These are phyloP conservation scores for Eucalyptus marginata DNA, from an alignment of 345 rosid species.

Conservation along the genomic window DNA sequence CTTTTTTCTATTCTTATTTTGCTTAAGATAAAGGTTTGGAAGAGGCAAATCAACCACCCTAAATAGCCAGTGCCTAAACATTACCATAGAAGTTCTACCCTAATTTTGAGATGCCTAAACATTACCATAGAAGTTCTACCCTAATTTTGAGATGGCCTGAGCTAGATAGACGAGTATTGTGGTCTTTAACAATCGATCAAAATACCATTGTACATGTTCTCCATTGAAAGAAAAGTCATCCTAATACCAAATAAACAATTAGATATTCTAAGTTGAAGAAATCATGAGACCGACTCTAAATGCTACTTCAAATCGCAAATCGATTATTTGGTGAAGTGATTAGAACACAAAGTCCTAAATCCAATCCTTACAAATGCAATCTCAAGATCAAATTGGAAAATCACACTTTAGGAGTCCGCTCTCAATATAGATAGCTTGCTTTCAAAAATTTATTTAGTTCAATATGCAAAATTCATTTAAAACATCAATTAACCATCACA, in stretches of 20 bases:
- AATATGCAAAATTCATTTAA: background rate
- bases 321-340: background rate
- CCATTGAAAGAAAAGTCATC: background rate
- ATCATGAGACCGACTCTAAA: background rate
- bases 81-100: background rate
- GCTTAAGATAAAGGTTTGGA: background rate
- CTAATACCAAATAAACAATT: background rate
- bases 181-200: background rate
- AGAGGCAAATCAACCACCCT: background rate
- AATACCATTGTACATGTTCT: background rate
- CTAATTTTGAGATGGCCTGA: background rate
- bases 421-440: background rate
- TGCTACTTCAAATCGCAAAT: background rate
- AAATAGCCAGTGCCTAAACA: background rate
- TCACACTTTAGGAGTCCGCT: background rate
- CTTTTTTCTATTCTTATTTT: background rate
- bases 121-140: background rate
- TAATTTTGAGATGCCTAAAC: background rate
- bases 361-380: background rate
- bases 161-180: background rate
- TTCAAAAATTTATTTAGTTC: background rate
- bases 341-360: background rate
- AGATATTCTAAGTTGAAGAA: background rate
- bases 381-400: background rate
- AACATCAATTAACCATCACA: background rate